Evolutionary conservation across 805 yeast species (phyloP).

Genomic region (Kodamaea fukazawae): DNA sequence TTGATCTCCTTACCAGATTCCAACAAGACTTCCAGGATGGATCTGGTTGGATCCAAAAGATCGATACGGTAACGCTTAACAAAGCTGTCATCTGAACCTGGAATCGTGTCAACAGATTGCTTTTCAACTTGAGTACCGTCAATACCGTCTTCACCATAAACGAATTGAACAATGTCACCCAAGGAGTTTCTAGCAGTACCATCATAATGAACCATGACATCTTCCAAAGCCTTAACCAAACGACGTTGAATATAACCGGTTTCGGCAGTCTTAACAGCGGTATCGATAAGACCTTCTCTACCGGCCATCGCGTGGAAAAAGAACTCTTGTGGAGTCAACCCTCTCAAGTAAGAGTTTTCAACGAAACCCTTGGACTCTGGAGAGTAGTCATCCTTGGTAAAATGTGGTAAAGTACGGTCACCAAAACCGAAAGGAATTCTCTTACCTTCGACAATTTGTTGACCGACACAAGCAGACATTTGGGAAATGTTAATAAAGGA

Average conservation of each 20-base stretch:
- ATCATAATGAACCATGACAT: slow-evolving; percentile 96
- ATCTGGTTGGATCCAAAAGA: slow-evolving; percentile 61
- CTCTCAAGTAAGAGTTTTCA: slow-evolving; percentile 94
- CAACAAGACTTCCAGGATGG: slow-evolving; percentile 67
- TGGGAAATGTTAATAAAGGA: slow-evolving; percentile 98
- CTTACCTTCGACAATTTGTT: slow-evolving; percentile 98
- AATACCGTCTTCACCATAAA: slow-evolving; percentile 98
- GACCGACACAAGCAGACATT: slow-evolving; percentile 99
- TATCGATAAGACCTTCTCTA: slow-evolving; percentile 99
- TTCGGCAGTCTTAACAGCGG: slow-evolving; percentile 99
- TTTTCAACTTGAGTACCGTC: slow-evolving; percentile 98
- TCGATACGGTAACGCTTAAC: slow-evolving; percentile 85
- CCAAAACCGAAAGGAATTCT: slow-evolving; percentile 97
- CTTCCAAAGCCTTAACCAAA: slow-evolving; percentile 93
- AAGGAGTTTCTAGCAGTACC: slow-evolving; percentile 97
- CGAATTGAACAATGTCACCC: slow-evolving; percentile 93
- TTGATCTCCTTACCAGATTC: slow-evolving; percentile 89
- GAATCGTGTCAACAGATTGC: slow-evolving; percentile 92
- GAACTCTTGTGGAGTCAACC: slow-evolving; percentile 97
- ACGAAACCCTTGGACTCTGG: slow-evolving; percentile 99
- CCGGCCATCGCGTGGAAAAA: slow-evolving; percentile 99
- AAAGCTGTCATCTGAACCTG: slow-evolving; percentile 84
- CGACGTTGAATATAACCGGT: slow-evolving; percentile 99
- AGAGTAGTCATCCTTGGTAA: slow-evolving; percentile 96
- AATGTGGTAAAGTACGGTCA: slow-evolving; percentile 95